Percentiles rank a stretch among this genome's conserved stretches.
Conservation (phyloP, 2,329 filamentous ascomycete species). For the Aspergillus pseudoglaucus region DNA sequence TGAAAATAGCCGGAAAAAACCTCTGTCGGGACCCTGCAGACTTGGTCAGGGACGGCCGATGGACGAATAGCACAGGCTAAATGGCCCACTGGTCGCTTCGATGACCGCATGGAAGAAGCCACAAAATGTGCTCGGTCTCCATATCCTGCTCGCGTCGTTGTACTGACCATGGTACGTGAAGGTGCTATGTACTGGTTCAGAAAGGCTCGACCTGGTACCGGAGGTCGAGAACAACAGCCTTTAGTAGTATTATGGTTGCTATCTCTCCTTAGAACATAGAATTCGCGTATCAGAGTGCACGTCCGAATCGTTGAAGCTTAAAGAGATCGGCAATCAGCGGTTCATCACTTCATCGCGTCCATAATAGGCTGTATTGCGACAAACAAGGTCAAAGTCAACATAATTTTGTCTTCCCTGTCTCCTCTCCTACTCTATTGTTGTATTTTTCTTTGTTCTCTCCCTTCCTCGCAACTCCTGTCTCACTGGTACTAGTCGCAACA, state of each 20-base stretch:
- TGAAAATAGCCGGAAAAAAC: background rate
- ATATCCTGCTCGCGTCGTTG: no score
- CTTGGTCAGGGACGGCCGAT: background rate
- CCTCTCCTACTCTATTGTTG: background rate
- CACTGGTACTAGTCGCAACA: background rate
- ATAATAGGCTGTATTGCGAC: background rate
- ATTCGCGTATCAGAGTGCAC: no score
- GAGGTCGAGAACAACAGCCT: background rate
- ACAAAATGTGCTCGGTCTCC: background rate
- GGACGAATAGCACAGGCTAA: background rate
- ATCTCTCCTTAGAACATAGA: no score
- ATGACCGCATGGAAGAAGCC: background rate
- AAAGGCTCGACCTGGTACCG: background rate
- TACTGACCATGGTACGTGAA: no score
- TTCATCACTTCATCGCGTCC: background rate
- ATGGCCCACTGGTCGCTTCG: background rate
- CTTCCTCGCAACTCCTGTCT: background rate
- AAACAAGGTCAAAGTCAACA: background rate
- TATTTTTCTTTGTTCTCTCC: background rate
- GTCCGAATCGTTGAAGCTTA: background rate
- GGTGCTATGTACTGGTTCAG: background rate
- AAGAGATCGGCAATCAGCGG: background rate
- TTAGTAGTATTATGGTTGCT: no score
- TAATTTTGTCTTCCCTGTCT: background rate
- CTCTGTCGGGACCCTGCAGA: background rate